Evolutionary conservation across 495 filamentous ascomycete species (phyloP).

Genomic region (Penicillium verhagenii): DNA sequence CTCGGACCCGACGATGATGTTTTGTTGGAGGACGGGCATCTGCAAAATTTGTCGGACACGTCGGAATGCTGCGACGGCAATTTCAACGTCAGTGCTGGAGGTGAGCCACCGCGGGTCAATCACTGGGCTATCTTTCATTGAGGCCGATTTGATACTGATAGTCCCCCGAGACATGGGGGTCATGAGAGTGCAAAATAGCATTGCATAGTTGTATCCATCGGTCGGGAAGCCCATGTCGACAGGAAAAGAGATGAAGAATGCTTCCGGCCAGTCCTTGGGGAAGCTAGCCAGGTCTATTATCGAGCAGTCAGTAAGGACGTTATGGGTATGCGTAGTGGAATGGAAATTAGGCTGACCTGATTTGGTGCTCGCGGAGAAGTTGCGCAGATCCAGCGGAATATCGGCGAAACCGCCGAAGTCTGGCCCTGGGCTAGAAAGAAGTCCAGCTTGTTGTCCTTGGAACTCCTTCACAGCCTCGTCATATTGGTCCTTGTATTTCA

Average conservation of each 20-base stretch:
- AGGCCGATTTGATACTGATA: not conserved
- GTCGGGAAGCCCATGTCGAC: too few species aligned
- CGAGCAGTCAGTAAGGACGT: too few species aligned
- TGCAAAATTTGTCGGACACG: slow-evolving; percentile 29
- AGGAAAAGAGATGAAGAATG: too few species aligned
- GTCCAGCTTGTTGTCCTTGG: too few species aligned
- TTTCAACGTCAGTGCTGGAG: slow-evolving; percentile 34
- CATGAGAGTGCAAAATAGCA: slow-evolving; percentile 37
- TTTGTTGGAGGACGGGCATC: not conserved
- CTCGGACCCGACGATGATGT: not conserved
- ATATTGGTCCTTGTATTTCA: not conserved
- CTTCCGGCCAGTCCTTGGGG: slow-evolving; percentile 51
- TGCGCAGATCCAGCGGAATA: too few species aligned
- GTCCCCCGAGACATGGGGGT: slow-evolving; percentile 8
- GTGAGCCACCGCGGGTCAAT: slow-evolving; percentile 42
- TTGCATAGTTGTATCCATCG: slow-evolving; percentile 1
- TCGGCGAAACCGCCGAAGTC: not conserved
- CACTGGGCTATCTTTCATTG: slow-evolving; percentile 41
- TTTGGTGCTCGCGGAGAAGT: too few species aligned
- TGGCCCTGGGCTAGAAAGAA: too few species aligned
- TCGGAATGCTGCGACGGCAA: slow-evolving; percentile 43
- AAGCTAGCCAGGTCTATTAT: not conserved
- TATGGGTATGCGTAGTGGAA: too few species aligned
- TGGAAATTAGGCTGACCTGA: too few species aligned
- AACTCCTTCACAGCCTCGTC: too few species aligned